Evolutionary conservation across 2,329 filamentous ascomycete species (phyloP), one percentile per base, ranked within the genome.

Genomic region (Coleophoma eucalyptorum): DNA sequence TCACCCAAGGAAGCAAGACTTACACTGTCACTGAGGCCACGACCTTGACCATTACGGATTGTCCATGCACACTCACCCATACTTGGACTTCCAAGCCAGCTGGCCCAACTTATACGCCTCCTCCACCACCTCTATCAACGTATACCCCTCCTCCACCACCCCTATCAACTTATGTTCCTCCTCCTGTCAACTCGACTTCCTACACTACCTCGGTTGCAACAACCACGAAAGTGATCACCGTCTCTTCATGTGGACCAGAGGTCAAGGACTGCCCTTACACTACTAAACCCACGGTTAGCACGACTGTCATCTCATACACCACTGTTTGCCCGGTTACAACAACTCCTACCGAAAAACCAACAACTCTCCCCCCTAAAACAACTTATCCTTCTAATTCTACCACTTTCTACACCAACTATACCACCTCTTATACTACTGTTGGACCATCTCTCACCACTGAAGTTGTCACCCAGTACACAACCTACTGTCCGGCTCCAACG

Each of bases 401-500:
- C 26, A 26, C 26, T 8, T 8, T 8, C 26, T 26, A 3, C 26
- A 26, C 26, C 10, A 26, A 26, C 10, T 26, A 3, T 26, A 26
- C 26, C 26, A 26, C 26, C 5, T 2, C 5, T 6, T 38, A 38
- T 11, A 38, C 35, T 12, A 38, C 35, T 6, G 13, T 38, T 18
- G 13, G 35, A 15, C 35, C 35, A 38, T 26, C 26, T 26, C 26
- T 26, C 45, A 64, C 64, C 55, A 76, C 72, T 49, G 69, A 74
- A 61, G 62, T 72, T 21, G 66, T 78, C 47, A 76, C 72, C 38
- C 58, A 64, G 19, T 72, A 67, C 62, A 73, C 69, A 57, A 79
- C 77, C 52, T 77, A 68, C 68, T 79, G 77, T 71, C 73, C 76
- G 3, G 60, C 62, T 53, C 61, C 76, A 31, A 90, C 87, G 61